Base-by-base conservation (phyloP, 805 yeast genomes). In the Cyberlindnera japonica region DNA sequence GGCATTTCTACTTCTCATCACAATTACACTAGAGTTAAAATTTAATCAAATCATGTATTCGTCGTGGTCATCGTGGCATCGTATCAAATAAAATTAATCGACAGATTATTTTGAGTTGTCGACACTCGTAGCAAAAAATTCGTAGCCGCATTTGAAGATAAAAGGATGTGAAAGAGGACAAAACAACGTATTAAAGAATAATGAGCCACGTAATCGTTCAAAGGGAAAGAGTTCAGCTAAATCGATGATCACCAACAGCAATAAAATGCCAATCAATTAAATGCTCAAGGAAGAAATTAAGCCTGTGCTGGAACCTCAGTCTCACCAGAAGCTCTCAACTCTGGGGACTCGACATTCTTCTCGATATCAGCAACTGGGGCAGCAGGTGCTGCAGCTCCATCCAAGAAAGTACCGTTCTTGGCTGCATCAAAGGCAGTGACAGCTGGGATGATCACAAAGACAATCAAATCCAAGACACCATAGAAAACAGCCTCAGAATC, bases 401-500 rank as follows among this genome's bases (percentile, higher is more conserved):
- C 46, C 15, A 47, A 26, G 33, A 37, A 51, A 2, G 47, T 31
- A 25, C 55, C 55, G 28, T 53, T 44, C 37, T 42, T 49, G 12
- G 23, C 25, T 19, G 50, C 43, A 32, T 55, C 58, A 16, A 35
- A 35, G 25, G 55, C 33, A 30, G 59, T 49, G 32, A 58, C 50
- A 15, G 64, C 54, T 37, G 79, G 79, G 35, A 69, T 55, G 30
- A 65, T 20, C 38, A 61, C 64, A 54, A 73, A 74, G 41, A 64
- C 58, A 32, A 72, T 49, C 33, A 72, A 46, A 53, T 74, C 79
- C 47, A 75, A 63, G 32, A 74, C 57, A 63, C 80, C 80, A 50
- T 71, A 72, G 61, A 73, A 75, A 15, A 68, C 75, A 40, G 74
- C 71, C 54, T 73, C 79, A n/a, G 74, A 64, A 51, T 72, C 77